A percentile compares a stretch with the other conserved stretches of the same genome.
These are phyloP conservation scores for Auriscalpium microsporum DNA, from an alignment of 768 basidiomycete genomes.

Conservation along the genomic window DNA sequence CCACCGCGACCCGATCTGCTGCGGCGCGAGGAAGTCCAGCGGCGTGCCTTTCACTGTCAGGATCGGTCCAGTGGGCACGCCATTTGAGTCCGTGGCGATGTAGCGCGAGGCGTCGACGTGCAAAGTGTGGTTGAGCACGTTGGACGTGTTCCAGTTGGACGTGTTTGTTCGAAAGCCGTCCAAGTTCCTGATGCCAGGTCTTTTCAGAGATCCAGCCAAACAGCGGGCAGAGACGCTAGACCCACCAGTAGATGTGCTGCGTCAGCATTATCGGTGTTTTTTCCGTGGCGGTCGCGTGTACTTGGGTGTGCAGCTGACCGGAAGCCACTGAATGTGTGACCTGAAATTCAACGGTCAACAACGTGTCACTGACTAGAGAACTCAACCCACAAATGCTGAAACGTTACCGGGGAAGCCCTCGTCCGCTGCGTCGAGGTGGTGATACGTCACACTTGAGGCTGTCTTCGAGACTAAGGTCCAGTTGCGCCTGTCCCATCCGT, in stretches of 20 bases:
- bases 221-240: neutral
- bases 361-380: no score
- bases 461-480: conserved; percentile 41
- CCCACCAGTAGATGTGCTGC: conserved; percentile 45
- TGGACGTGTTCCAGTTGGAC: neutral
- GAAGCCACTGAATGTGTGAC: conserved; percentile 41
- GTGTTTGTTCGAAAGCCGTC: conserved; percentile 33
- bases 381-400: conserved; percentile 28
- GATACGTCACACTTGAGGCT: conserved; percentile 42
- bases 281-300: conserved; percentile 40
- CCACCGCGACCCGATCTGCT: conserved; percentile 29
- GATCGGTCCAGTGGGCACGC: conserved; percentile 35
- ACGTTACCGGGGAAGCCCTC: conserved; percentile 49
- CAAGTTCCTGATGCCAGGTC: conserved; percentile 32
- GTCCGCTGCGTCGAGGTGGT: conserved; percentile 41
- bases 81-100: conserved; percentile 31
- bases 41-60: conserved; percentile 29
- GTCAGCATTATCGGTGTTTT: conserved; percentile 53
- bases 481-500: conserved; percentile 49
- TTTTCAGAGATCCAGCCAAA: neutral
- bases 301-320: conserved; percentile 32
- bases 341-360: conserved; percentile 18
- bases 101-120: conserved; percentile 31
- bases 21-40: conserved; percentile 35
- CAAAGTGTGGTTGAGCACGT: neutral